Evolutionary conservation across 2,329 filamentous ascomycete genomes (phyloP).

Genomic region (Dryadomyces sulphureus): DNA sequence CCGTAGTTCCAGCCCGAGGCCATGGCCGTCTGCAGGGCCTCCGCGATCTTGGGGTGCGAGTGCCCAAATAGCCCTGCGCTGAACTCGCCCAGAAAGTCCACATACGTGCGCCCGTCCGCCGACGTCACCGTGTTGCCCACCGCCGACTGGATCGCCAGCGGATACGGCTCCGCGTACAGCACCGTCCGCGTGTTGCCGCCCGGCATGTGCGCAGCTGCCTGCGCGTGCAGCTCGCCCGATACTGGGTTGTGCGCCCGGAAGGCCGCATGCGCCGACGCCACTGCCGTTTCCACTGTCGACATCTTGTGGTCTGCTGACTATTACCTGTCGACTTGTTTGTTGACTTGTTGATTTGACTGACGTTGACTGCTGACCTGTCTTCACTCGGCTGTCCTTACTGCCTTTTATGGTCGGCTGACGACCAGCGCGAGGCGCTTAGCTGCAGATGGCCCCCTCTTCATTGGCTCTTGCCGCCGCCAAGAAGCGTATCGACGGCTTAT

Average conservation of each 20-base stretch:
- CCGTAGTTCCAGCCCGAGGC: slow-evolving; percentile 36
- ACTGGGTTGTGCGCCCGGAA: slow-evolving; percentile 5
- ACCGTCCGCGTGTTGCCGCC: slow-evolving; percentile 29
- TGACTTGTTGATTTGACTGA: not conserved
- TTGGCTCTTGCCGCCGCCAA: too few relatives aligned
- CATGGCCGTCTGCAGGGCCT: slow-evolving; percentile 1
- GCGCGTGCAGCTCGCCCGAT: slow-evolving; percentile 5
- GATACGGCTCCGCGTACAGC: slow-evolving; percentile 23
- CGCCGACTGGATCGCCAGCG: slow-evolving; percentile 17
- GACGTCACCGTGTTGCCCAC: slow-evolving; percentile 14
- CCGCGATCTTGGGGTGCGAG: slow-evolving; percentile 29
- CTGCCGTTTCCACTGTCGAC: slow-evolving; percentile 1
- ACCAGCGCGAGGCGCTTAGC: too few relatives aligned
- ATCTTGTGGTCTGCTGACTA: too few relatives aligned
- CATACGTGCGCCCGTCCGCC: slow-evolving; percentile 25
- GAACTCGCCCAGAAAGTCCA: slow-evolving; percentile 47
- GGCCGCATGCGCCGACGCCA: slow-evolving; percentile 5
- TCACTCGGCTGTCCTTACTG: too few relatives aligned
- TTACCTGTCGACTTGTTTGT: not conserved
- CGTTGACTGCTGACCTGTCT: too few relatives aligned
- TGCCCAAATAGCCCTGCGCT: slow-evolving; percentile 53
- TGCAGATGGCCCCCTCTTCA: too few relatives aligned
- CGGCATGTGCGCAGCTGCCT: slow-evolving; percentile 8
- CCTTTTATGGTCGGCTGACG: too few relatives aligned
- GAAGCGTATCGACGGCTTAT: too few relatives aligned